Base-by-base conservation (phyloP, 2,329 filamentous ascomycete species). In the Sarocladium strictum region DNA sequence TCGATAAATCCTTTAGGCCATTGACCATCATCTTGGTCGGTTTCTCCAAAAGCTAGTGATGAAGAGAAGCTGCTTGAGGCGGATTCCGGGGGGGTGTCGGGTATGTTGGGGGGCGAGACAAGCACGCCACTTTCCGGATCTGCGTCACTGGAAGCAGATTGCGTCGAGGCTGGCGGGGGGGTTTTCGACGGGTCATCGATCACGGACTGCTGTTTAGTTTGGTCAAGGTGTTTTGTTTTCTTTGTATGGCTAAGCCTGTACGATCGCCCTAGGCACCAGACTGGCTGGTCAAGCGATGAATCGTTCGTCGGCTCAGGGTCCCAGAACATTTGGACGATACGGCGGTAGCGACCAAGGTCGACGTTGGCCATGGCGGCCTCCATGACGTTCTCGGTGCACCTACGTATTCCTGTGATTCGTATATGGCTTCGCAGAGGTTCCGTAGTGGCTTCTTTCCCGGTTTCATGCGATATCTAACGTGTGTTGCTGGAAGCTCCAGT, bases 271-370 rank as follows among this genome's bases (percentile, higher is more conserved):
- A 97, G 76, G 65, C 91, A 95, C 92, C 93, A 97, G 58, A 96
- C 89, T 12, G 89, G 83, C 32, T 82, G 77, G 58, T 85, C 78
- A 35, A 80, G 77, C 56, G 73, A 68, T 55, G 84, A 76, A 66
- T 96, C 85, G 72, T 97, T 96, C 58, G 81, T 83, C 5, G 91
- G 92, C 59, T 92, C 85, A 0, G 91, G 90, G 63, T 97, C 92
- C 87, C 91, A 96, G 65, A 97, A 86, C 73, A 89, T 90, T 72
- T 93, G 89, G 57, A 97, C 86, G 62, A 97, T 84, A 59, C 88
- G 87, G 70, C 90, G 89, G 58, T 79, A 79, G 61, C 88, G 86
- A 61, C 88, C 83, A 57, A 95, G 75, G 64, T 96, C 89, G 55
- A 88, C 82, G 55, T 80, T 84, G 33, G 75, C 73, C 58, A 77